Base-by-base conservation (phyloP, 441 rosid genomes). In the Adansonia grandidieri region DNA sequence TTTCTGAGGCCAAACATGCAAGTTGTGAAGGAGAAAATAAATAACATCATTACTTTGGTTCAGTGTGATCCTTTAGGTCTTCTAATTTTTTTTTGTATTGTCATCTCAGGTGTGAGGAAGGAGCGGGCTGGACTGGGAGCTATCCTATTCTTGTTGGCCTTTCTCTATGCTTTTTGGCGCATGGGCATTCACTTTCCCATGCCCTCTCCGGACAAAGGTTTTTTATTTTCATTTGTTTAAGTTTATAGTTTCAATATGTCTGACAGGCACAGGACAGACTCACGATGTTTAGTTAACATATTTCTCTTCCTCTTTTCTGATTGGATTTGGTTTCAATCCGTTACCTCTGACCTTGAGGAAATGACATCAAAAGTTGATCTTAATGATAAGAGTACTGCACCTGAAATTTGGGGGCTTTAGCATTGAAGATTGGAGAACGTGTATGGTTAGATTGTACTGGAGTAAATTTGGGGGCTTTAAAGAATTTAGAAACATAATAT, bases 151-250 rank as follows among this genome's bases (percentile, higher is more conserved):
- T 89, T 95, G 87, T 80, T 91, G 76, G 97, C 93, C 28, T 97
- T 92, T 85, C 96, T 97, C 44, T 97, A 97, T 87, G 97, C 90
- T 81, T 97, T 97, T 82, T 97, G 99, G 99, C 98, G 99, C 84
- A 91, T 95, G 99, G 98, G 99, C 78, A 85, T 97, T 87, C 99
- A 97, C 85, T 97, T 97, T 73, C 99, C 98, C 58, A 97, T 97
- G 98, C 98, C 98, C 83, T 93, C 98, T 1, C 89, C 92, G 20
- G 97, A 94, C 81, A 96, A 89, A 88, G 98, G 99, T 95, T 78
- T 70, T 10, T 70, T 42, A 58, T 76, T 80, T 56, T 19, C 67
- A 40, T 77, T 64, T 24, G 78, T 32, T 56, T 69, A 50, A 73
- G 71, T 58, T 74, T 51, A 24, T 51, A 24, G 64, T 54, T 45